Evolutionary conservation across 495 filamentous ascomycete genomes (phyloP).

Genomic region (Trichoderma gamsii): DNA sequence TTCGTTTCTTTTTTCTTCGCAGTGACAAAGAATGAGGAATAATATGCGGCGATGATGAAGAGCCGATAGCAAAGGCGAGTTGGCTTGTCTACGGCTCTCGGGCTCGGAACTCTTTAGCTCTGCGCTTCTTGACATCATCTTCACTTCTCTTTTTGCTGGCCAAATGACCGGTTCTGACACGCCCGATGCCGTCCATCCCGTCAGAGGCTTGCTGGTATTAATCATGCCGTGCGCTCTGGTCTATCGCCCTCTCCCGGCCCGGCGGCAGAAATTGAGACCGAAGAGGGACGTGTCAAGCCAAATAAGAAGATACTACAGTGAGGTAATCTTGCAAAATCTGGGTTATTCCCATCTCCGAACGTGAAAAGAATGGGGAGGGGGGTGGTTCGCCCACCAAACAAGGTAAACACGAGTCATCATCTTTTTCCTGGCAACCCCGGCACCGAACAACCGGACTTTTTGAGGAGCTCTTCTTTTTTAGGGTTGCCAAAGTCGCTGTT

Average conservation of each 20-base stretch:
- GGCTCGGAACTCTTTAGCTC: too few species aligned
- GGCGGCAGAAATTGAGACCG: constrained; percentile 7
- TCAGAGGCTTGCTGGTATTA: not conserved
- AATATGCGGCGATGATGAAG: not conserved
- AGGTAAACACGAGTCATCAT: not conserved
- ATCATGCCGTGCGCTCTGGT: not conserved
- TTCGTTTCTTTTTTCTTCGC: not conserved
- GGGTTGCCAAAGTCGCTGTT: not conserved
- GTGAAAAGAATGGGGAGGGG: not conserved
- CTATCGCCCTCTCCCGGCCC: not conserved
- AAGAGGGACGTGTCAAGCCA: not conserved
- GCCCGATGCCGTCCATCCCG: too few species aligned
- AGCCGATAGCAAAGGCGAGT: too few species aligned
- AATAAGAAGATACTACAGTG: too few species aligned
- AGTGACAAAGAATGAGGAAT: not conserved
- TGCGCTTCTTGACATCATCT: too few species aligned
- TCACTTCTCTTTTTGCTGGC: too few species aligned
- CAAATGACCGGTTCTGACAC: too few species aligned
- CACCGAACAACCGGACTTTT: not conserved
- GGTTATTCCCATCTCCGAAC: not conserved
- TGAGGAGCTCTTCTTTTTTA: not conserved
- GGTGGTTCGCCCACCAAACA: not conserved
- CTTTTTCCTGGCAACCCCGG: not conserved
- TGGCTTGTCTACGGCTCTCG: not conserved
- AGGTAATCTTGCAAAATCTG: not conserved